These are phyloP conservation scores for Herpetomonas muscarum DNA, from an alignment of 208 protist genomes.

Conservation along the genomic window DNA sequence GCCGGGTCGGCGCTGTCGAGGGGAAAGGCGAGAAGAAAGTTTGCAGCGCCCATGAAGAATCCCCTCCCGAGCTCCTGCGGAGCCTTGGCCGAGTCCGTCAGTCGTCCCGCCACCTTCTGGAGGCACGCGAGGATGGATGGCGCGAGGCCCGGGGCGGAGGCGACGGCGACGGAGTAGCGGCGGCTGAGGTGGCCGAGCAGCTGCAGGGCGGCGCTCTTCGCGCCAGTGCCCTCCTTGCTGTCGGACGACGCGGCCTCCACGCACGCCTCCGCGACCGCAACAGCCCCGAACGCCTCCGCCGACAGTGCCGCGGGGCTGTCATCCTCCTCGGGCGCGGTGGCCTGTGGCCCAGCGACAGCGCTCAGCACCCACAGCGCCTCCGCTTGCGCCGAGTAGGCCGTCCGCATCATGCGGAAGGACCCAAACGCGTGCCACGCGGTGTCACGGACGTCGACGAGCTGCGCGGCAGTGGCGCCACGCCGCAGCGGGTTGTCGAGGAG, in stretches of 20 bases:
- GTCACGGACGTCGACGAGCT: constrained; percentile 8
- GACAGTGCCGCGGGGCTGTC: constrained; percentile 7
- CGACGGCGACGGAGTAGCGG: neutral
- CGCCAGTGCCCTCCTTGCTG: constrained; percentile 5
- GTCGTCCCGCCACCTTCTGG: constrained; percentile 13
- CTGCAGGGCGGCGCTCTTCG: constrained; percentile 25
- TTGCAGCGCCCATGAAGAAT: constrained; percentile 30
- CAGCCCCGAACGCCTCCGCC: constrained; percentile 5
- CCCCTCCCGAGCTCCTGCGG: constrained; percentile 39
- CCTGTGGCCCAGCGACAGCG: constrained; percentile 9
- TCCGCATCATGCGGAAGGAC: constrained; percentile 16
- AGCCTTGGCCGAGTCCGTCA: constrained; percentile 11
- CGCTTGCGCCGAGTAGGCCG: constrained; percentile 22
- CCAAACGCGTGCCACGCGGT: constrained; percentile 13
- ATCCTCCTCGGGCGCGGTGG: neutral
- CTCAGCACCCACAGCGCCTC: constrained; percentile 28
- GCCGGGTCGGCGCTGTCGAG: constrained; percentile 9
- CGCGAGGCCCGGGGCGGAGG: neutral
- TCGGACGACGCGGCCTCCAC: constrained; percentile 11
- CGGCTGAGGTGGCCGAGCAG: constrained; percentile 16
- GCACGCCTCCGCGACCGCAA: constrained; percentile 20
- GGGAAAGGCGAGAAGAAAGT: constrained; percentile 28
- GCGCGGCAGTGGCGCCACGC: neutral
- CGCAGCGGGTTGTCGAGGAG: constrained; percentile 11
- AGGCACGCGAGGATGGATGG: constrained; percentile 8